Base-by-base conservation (phyloP, 495 filamentous ascomycete genomes). In the Neurospora intermedia region DNA sequence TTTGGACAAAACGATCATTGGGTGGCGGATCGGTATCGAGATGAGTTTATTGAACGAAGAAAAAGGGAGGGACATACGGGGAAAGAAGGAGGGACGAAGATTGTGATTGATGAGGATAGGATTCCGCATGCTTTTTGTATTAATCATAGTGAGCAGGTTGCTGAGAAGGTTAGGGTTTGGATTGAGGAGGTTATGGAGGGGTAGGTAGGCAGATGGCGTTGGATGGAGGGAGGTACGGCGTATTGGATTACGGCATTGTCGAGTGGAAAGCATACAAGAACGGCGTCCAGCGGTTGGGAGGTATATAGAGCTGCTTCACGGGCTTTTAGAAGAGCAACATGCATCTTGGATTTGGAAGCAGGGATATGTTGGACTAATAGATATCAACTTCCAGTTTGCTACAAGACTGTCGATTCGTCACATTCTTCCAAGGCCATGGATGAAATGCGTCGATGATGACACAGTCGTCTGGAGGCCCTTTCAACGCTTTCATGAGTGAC, bases 61-160 rank as follows among this genome's bases (percentile, higher is more conserved):
- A 79, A 75, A 70, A 76, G 76, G 70, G 77, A 80, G 71, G 75
- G 76, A 40, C 77, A 70, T 31, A 43, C 41, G 31, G 75, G 73
- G n/a, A 79, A 83, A 43, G 78, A 78, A 35, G 69, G 72, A 41
- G n/a, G 90, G 72, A 89, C 91, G 15, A 83, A 77, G 73, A 91
- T 96, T 86, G 77, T 92, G 71, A 85, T 97, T 76, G 93, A 93
- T 79, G 87, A 93, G 74, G 85, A 88, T 35, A 87, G 87, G 0
- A 82, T 94, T 74, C 91, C 91, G 43, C 94, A 97, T 86, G 91
- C 86, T 0, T 97, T 97, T 82, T 94, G 91, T 80, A 87, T 95
- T 70, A 89, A 85, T 43, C 87, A 92, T 78, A 90, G 86, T 74
- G 88, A 89, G 70, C 74, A 79, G n/a, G 87, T 92, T 76, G 90